Evolutionary conservation across 495 filamentous ascomycete genomes (phyloP), one percentile per base, ranked within the genome.

Genomic region (Lasiosphaeria hispida): DNA sequence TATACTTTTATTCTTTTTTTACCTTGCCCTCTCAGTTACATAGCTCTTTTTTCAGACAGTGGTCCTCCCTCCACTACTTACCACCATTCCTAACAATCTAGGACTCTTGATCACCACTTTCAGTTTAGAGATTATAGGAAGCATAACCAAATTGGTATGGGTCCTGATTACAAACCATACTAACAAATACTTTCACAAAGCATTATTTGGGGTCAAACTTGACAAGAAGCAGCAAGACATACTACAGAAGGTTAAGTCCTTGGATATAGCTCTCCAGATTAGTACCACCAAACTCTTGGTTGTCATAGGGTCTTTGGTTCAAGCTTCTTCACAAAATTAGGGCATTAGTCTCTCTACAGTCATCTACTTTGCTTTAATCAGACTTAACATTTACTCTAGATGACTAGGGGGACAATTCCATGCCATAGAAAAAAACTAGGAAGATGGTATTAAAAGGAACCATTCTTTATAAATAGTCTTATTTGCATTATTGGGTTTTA

Each of bases 21-120:
- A 39, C 51, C 39, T 54, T 54, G 7, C 51, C 37, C 51, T 54
- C 51, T 54, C 51, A 17, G 38, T 54, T 40, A 15, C 38, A 5
- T 39, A 54, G 17, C 51, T 54, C 19, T 54, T 43, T 19, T 30
- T 54, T 40, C 38, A 54, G 39, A 54, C 51, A n/a, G 38, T 43
- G 37, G 38, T 54, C 18, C 39, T 54, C 19, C 51, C 51, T 44
- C 51, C 38, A 33, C 23, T 54, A 13, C 51, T 54, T 10, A 42
- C 6, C 10, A 34, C 38, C 38, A 54, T 54, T 43, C 51, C 51
- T 8, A 43, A 44, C 38, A 54, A 54, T 44, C 39, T 54, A 37
- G 51, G 51, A 23, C 51, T 54, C 36, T 54, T 54, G 15, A 54
- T 54, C 38, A 54, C 38, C 51, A 54, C 51, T 41, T 54, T 54